Evolutionary conservation across 2,329 filamentous ascomycete species (phyloP).

Genomic region (Penicillium decumbens): DNA sequence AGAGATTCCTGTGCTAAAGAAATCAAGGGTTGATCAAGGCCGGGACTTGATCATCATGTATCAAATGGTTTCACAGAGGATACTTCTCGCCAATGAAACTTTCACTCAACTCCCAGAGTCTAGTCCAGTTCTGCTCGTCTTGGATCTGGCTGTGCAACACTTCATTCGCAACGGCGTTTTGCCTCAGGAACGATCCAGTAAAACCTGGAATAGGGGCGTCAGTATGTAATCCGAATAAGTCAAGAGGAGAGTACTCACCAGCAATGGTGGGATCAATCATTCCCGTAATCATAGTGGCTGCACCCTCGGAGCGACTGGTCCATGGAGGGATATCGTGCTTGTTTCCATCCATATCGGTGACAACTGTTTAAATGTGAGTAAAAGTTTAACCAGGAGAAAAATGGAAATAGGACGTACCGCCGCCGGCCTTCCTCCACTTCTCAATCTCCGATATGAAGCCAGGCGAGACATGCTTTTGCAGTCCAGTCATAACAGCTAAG

Average conservation of each 20-base stretch:
- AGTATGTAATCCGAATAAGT: neutral
- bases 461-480: slow-evolving; percentile 13
- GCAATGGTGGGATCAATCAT: slow-evolving; percentile 24
- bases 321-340: slow-evolving; percentile 12
- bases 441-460: slow-evolving; percentile 4
- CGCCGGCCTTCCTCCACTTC: slow-evolving; percentile 8
- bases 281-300: slow-evolving; percentile 22
- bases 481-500: slow-evolving; percentile 11
- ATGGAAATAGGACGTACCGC: neutral
- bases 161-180: slow-evolving; percentile 20
- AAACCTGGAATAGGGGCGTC: neutral
- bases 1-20: neutral
- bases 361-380: neutral
- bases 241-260: slow-evolving; percentile 1
- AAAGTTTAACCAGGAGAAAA: neutral
- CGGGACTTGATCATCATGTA: neutral
- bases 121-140: slow-evolving; percentile 21
- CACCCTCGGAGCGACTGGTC: slow-evolving; percentile 20
- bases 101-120: slow-evolving; percentile 32
- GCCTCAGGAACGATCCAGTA: slow-evolving; percentile 14
- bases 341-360: slow-evolving; percentile 18
- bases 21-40: neutral
- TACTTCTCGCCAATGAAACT: slow-evolving; percentile 28
- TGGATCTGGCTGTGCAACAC: slow-evolving; percentile 25
- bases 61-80: neutral